Base-by-base conservation (phyloP, 805 yeast genomes). In the Candida pini region DNA sequence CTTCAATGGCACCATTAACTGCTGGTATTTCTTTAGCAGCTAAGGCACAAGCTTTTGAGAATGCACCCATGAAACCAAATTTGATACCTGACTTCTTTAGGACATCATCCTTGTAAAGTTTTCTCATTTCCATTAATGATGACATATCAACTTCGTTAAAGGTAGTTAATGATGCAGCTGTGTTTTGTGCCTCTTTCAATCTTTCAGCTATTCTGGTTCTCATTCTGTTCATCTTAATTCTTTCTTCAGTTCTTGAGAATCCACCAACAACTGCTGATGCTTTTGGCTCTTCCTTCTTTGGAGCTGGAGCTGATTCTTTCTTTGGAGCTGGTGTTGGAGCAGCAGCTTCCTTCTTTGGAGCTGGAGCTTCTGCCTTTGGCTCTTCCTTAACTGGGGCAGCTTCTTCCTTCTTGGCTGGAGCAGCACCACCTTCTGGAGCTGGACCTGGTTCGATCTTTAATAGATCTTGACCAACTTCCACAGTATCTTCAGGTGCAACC, bases 201-300 rank as follows among this genome's bases (percentile, higher is more conserved):
- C 98, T 86, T 73, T 90, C 97, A 41, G 98, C 96, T 49, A 92
- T 92, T 75, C 98, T 86, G 68, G 86, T 67, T 70, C 98, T 83
- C 97, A 90, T 92, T 73, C 98, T 85, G 80, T 89, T 92, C 97
- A 90, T 90, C 74, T 90, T 90, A 46, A 92, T 94, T 62, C 88
- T 78, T 59, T 80, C 83, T 69, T 92, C 97, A 43, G 68, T 64
- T 71, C 98, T 84, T 39, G 92, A 73, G 57, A 85, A 86, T 23
- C 73, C 51, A 26, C 71, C 67, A 28, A 63, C 53, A 21, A 72
- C 55, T 28, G 66, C 62, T 29, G 62, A 48, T 28, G 65, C 51
- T 35, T 56, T 54, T 13, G 45, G 16, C 23, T 64, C 43, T n/a
- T 28, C 39, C 36, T 36, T 39, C 36, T 48, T 44, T 33, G 65